Evolutionary conservation across 106 monocot genomes (phyloP).

Genomic region (Allium sativum): DNA sequence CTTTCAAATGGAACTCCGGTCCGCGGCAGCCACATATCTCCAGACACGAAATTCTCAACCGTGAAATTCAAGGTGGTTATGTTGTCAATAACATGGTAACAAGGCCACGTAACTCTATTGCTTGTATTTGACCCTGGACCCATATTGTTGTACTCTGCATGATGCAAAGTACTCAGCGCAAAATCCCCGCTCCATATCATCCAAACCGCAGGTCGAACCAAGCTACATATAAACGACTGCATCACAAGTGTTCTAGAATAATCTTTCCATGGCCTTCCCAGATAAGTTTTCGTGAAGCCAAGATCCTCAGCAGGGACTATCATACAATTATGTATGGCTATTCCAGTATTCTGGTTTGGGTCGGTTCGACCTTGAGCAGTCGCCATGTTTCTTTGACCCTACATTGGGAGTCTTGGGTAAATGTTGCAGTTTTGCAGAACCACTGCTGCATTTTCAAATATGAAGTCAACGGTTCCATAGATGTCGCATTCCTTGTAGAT

Average conservation of each 20-base stretch:
- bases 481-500: constrained; percentile 35
- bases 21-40: constrained; percentile 1
- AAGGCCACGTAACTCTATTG: constrained; percentile 22
- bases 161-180: neutral
- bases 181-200: constrained; percentile 12
- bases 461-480: constrained; percentile 51
- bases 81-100: constrained; percentile 2
- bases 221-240: constrained; percentile 19
- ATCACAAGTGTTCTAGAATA: constrained; percentile 28
- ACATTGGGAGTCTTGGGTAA: constrained; percentile 16
- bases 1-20: constrained; percentile 2
- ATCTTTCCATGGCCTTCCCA: constrained; percentile 38
- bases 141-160: constrained; percentile 26
- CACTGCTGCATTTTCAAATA: constrained; percentile 32
- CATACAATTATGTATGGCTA: neutral
- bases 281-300: constrained; percentile 1
- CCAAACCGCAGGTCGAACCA: constrained; percentile 24
- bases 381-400: constrained; percentile 8
- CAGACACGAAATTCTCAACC: neutral
- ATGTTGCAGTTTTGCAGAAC: constrained; percentile 41
- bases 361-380: constrained; percentile 36
- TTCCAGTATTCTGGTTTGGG: neutral
- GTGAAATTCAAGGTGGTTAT: neutral
- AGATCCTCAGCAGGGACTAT: neutral
- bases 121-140: constrained; percentile 12